phyloP scores from a whole-genome alignment of 371 early-diverging fungal species.

The Mucor saturninus region DNA sequence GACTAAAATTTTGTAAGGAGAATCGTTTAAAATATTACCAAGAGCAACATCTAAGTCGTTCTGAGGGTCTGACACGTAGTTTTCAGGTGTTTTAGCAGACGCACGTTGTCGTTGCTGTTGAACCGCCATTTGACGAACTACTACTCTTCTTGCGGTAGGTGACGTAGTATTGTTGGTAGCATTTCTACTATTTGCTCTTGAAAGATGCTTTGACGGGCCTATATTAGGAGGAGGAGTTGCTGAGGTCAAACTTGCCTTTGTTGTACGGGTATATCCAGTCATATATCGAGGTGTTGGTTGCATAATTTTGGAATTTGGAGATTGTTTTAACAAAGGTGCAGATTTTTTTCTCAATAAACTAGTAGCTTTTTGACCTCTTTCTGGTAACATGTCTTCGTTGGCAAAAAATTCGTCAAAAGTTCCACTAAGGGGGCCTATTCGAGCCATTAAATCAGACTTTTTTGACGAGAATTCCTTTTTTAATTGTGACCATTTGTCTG shows the following conservation, averaged over 20 bases:
- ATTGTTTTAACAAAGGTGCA: slow-evolving; percentile 27
- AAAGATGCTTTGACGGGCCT: slow-evolving; percentile 5
- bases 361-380: slow-evolving; percentile 27
- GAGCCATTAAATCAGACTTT: slow-evolving; percentile 46
- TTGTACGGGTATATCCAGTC: slow-evolving; percentile 10
- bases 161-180: slow-evolving; percentile 11
- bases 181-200: slow-evolving; percentile 8
- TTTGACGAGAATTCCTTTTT: slow-evolving; percentile 52
- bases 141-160: slow-evolving; percentile 23
- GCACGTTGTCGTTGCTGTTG: slow-evolving; percentile 14
- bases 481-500: slow-evolving; percentile 56
- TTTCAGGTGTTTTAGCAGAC: slow-evolving; percentile 24
- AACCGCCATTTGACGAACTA: slow-evolving; percentile 17
- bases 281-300: slow-evolving; percentile 38
- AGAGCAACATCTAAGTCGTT: slow-evolving; percentile 76
- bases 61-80: slow-evolving; percentile 68
- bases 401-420: slow-evolving; percentile 22
- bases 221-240: slow-evolving; percentile 13
- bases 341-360: slow-evolving; percentile 27
- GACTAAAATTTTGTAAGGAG: slow-evolving; percentile 47
- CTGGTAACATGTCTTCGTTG: slow-evolving; percentile 18
- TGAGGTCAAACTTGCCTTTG: not conserved
- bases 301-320: slow-evolving; percentile 28
- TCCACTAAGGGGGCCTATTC: slow-evolving; percentile 37
- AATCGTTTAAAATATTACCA: slow-evolving; percentile 71